Base-by-base conservation (phyloP, 352 stramenopile genomes). In the Phytophthora kernoviae region DNA sequence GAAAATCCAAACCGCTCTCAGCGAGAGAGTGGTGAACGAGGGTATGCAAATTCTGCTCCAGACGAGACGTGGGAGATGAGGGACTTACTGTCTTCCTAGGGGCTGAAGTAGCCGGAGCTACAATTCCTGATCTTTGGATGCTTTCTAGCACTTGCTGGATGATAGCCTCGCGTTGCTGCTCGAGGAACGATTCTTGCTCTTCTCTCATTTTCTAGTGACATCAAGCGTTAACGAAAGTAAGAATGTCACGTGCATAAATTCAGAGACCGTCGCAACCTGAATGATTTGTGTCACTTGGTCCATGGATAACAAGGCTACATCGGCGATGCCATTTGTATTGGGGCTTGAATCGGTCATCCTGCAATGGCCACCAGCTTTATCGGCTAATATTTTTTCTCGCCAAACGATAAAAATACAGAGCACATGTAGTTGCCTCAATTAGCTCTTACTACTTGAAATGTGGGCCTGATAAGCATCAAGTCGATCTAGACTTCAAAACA, bases 91-190 rank as follows among this genome's bases (percentile, higher is more conserved):
- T 54, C 20, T 65, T 45, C 20, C 42, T 54, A 21, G 15, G 1
- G 37, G 20, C 18, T 37, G n/a, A 17, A 27, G 12, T 15, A 17
- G 11, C 20, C 12, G 40, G 45, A n/a, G 18, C 30, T 24, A 22
- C 10, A 45, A 65, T 42, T 14, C 73, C 73, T 21, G 65, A 75
- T 2, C 65, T 65, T 24, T 68, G 63, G n/a, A 92, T 70, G 30
- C 41, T 81, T 26, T 75, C 37, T 48, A 92, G 57, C 10, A 92
- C 80, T 58, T 87, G 74, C 43, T 81, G 77, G 8, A 92, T 73
- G 30, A 92, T 88, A 0, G 54, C 62, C 37, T 80, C 67, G 47
- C 79, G 68, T 49, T 92, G 78, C 26, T 85, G 68, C 26, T 78
- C 41, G 0, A 92, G 61, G 20, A 85, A 66, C n/a, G 41, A 53